A percentile compares a stretch with the other conserved stretches of the same genome.
phyloP scores from a whole-genome alignment of 257 asterid genomes.

The Cynanchum wilfordii region DNA sequence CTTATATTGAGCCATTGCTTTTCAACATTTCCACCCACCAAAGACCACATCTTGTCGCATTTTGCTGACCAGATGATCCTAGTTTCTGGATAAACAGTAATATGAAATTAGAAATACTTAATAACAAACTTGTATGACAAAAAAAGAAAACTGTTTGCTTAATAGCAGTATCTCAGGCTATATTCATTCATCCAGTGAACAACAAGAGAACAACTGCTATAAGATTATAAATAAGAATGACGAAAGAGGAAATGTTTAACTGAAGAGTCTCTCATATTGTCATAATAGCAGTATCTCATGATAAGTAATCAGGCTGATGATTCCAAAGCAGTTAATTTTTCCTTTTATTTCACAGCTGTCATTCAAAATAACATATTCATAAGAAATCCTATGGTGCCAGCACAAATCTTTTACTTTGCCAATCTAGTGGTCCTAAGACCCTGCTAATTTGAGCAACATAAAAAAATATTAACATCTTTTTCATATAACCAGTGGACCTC shows the following conservation, averaged over 20 bases:
- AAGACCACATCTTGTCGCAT: constrained; percentile 90
- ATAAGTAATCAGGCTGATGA: not conserved
- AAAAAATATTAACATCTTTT: not conserved
- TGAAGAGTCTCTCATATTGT: not conserved
- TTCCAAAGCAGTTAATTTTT: not conserved
- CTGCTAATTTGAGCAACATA: not conserved
- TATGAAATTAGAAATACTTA: not conserved
- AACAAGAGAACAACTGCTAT: not conserved
- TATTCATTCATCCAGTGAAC: not conserved
- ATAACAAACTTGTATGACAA: not conserved
- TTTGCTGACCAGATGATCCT: constrained; percentile 65
- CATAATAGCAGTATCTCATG: not conserved
- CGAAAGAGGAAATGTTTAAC: not conserved
- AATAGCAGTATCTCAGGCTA: not conserved
- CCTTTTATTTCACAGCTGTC: not conserved
- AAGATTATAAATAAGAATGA: not conserved
- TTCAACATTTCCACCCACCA: constrained; percentile 99
- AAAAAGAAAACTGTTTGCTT: not conserved
- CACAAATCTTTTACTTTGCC: not conserved
- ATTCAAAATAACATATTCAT: not conserved
- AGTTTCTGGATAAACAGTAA: constrained; percentile 44
- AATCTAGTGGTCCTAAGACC: not conserved
- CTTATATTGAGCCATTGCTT: constrained; percentile 75
- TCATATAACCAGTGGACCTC: not conserved
- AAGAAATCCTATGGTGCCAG: not conserved